Evolutionary conservation across 2,329 filamentous ascomycete species (phyloP).

Genomic region (Fusarium tupiense): DNA sequence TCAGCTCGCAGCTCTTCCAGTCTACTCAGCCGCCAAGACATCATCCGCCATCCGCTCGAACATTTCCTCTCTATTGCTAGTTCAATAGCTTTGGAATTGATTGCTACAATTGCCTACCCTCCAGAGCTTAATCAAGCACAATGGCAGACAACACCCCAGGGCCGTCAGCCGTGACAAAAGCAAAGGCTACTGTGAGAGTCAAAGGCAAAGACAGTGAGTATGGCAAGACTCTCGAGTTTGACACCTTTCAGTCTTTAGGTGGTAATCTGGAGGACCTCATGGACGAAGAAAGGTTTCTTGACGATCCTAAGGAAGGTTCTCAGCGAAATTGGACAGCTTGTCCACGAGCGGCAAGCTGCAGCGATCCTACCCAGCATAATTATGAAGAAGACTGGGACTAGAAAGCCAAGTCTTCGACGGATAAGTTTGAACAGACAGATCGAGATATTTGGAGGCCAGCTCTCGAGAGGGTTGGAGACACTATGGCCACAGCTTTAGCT

Average conservation of each 20-base stretch:
- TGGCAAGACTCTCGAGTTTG: not conserved
- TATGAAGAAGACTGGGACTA: too few relatives aligned
- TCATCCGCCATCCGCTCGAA: not conserved
- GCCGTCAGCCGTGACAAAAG: accelerated
- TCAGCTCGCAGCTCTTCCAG: accelerated
- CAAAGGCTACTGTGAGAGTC: not conserved
- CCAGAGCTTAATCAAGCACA: not conserved
- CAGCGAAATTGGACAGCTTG: too few relatives aligned
- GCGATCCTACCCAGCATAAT: too few relatives aligned
- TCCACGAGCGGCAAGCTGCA: too few relatives aligned
- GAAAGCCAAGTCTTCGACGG: too few relatives aligned
- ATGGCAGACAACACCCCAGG: accelerated
- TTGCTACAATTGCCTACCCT: not conserved
- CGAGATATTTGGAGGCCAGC: too few relatives aligned
- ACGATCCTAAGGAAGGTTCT: too few relatives aligned
- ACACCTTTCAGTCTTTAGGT: accelerated
- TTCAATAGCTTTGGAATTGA: accelerated
- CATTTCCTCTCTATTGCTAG: accelerated
- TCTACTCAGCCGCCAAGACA: not conserved
- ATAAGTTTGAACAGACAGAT: too few relatives aligned
- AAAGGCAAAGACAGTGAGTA: not conserved
- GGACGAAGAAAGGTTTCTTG: not conserved
- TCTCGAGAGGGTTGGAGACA: too few relatives aligned
- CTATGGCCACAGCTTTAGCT: too few relatives aligned
- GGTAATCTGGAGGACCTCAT: accelerated